Base-by-base conservation (phyloP, 2,329 filamentous ascomycete genomes). In the Dryadomyces quercus-mongolicae region DNA sequence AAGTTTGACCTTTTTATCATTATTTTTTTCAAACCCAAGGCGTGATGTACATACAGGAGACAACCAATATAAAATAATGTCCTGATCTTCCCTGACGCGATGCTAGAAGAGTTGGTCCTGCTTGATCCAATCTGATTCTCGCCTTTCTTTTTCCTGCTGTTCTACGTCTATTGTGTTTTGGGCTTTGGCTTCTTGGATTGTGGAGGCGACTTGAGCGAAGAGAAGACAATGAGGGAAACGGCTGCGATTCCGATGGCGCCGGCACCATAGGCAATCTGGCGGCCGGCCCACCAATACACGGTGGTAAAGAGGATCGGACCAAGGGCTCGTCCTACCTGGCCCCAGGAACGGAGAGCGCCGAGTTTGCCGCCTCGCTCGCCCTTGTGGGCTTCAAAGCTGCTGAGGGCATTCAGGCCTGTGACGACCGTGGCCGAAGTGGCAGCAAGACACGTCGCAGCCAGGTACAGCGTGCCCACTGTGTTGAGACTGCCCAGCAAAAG, bases 201-300 rank as follows among this genome's bases (percentile, higher is more conserved):
- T 8, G 68, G 66, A 3, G 87, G 87, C 20, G 82, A 75, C 70
- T 84, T 88, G 58, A 96, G 69, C 0, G 78, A 80, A 20, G 79
- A 76, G 66, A 95, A 86, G 0, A 86, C 88, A 22, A 89, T 69
- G 12, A 75, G 76, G 47, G 79, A 77, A 12, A 97, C 91, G 1
- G 75, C 80, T 5, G 86, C 68, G 73, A 97, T 95, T 5, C 89
- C 90, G 13, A 80, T 75, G 0, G 88, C 86, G 4, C 93, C 93
- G 62, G 89, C 76, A 1, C 74, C 76, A 68, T 97, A 98, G 2
- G 93, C 93, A 12, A 83, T 77, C 65, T 94, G 86, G 49, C 93
- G 76, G 0, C 93, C 93, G 7, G 89, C 91, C 93, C 93, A 98
- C 93, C 93, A 98, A 71, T 98, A 98, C 54, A 98, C 74, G 50